Conservation (phyloP, 1,284 basidiomycete genomes). For the Chalciporus piperatoides region DNA sequence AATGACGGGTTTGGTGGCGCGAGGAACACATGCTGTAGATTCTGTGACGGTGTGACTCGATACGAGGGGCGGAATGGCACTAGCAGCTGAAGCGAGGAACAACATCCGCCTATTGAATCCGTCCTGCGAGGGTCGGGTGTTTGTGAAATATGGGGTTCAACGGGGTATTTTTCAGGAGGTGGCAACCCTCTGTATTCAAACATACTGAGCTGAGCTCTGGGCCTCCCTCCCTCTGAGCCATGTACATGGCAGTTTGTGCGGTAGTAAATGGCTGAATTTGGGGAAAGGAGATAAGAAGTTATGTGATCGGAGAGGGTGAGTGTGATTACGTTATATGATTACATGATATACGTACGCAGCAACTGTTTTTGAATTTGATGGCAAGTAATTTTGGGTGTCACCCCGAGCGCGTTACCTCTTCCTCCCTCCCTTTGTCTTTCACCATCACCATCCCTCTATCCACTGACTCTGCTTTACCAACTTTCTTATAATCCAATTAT, state of each 20-base stretch:
- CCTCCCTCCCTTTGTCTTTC: slow-evolving; percentile 39
- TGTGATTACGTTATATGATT: slow-evolving; percentile 27
- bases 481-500: slow-evolving; percentile 27
- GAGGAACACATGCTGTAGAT: background rate
- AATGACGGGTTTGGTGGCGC: background rate
- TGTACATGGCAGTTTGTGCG: slow-evolving; percentile 10
- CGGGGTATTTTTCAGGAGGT: background rate
- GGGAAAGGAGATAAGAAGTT: slow-evolving; percentile 14
- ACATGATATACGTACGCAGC: slow-evolving; percentile 32
- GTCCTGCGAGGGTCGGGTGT: background rate
- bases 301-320: slow-evolving; percentile 23
- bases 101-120: slow-evolving; percentile 12
- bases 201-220: no score
- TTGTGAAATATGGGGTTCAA: background rate
- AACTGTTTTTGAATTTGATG: slow-evolving; percentile 37
- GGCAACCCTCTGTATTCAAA: no score
- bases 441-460: slow-evolving; percentile 33
- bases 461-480: slow-evolving; percentile 30
- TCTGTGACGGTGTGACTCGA: slow-evolving; percentile 16
- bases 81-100: slow-evolving; percentile 5
- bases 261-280: background rate
- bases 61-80: slow-evolving; percentile 5
- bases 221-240: no score
- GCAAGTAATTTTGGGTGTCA: slow-evolving; percentile 33
- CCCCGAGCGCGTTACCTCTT: slow-evolving; percentile 25